A percentile compares a stretch with the other conserved stretches of the same genome.
These are phyloP conservation scores for Stylosanthes scabra DNA, from an alignment of 331 rosid species.

Conservation along the genomic window DNA sequence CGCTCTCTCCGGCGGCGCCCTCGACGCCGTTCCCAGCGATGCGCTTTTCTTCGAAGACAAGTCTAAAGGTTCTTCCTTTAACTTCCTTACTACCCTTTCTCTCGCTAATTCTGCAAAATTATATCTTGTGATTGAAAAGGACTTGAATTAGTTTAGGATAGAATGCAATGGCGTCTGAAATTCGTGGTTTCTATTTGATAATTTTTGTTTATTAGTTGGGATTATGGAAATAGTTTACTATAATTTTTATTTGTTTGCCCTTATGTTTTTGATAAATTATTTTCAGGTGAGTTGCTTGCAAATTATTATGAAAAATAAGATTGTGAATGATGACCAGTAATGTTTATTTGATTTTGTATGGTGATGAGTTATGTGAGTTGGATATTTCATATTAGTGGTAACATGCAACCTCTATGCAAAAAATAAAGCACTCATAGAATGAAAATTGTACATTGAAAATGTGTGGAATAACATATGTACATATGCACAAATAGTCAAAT, in stretches of 20 bases:
- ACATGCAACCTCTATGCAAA: too few species aligned
- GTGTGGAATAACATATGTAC: too few species aligned
- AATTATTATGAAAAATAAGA: background rate
- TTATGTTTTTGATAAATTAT: background rate
- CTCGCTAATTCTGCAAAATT: background rate
- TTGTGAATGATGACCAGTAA: background rate
- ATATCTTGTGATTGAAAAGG: too few species aligned
- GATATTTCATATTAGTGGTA: background rate
- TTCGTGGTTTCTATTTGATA: background rate
- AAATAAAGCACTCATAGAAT: too few species aligned
- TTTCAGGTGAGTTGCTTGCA: background rate
- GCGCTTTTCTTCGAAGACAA: conserved; percentile 75
- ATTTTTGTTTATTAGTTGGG: too few species aligned
- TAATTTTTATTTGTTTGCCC: background rate
- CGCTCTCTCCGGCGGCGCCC: conserved; percentile 83
- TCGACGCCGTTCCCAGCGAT: conserved; percentile 62
- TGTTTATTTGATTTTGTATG: background rate
- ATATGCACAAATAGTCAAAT: too few species aligned
- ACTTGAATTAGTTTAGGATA: background rate
- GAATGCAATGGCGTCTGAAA: too few species aligned
- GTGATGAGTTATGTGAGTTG: background rate
- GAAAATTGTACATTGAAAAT: too few species aligned
- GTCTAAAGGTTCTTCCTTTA: conserved; percentile 58
- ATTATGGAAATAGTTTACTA: too few species aligned
- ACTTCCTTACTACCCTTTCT: background rate